These are phyloP conservation scores for Emericellopsis atlantica DNA, from an alignment of 2,329 filamentous ascomycete genomes.

Conservation along the genomic window DNA sequence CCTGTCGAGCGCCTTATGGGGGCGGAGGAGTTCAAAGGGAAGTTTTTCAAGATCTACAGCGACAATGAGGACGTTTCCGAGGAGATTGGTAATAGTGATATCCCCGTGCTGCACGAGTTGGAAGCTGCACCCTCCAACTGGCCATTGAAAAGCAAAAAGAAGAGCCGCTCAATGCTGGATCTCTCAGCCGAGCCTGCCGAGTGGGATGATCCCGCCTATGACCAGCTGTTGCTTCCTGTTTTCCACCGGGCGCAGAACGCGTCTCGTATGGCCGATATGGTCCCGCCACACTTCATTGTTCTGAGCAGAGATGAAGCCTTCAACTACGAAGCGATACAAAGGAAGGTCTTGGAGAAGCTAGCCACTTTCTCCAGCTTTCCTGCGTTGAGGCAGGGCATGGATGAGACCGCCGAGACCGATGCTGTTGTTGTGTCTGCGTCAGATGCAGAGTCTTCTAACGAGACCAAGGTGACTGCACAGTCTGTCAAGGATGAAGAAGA, in stretches of 20 bases:
- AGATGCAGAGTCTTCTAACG: constrained; percentile 53
- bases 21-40: constrained; percentile 69
- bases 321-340: constrained; percentile 57
- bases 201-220: constrained; percentile 50
- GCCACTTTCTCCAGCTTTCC: constrained; percentile 63
- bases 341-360: constrained; percentile 67
- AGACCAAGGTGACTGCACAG: constrained; percentile 58
- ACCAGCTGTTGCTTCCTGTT: constrained; percentile 58
- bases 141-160: constrained; percentile 36
- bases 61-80: constrained; percentile 58
- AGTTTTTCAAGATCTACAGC: constrained; percentile 78
- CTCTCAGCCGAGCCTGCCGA: constrained; percentile 33
- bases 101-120: constrained; percentile 63
- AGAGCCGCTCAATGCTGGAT: constrained; percentile 38
- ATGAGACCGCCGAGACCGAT: constrained; percentile 52
- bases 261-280: constrained; percentile 16
- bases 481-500: constrained; percentile 85
- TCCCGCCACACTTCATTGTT: constrained; percentile 58
- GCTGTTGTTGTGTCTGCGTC: constrained; percentile 52
- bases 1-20: constrained; percentile 57
- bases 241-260: constrained; percentile 41
- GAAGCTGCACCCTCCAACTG: constrained; percentile 71
- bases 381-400: constrained; percentile 38
- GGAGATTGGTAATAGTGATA: constrained; percentile 52
- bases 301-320: constrained; percentile 59